Evolutionary conservation across 352 stramenopile species (phyloP), one percentile per base, ranked within the genome.

Genomic region (Globisporangium recalcitrans): DNA sequence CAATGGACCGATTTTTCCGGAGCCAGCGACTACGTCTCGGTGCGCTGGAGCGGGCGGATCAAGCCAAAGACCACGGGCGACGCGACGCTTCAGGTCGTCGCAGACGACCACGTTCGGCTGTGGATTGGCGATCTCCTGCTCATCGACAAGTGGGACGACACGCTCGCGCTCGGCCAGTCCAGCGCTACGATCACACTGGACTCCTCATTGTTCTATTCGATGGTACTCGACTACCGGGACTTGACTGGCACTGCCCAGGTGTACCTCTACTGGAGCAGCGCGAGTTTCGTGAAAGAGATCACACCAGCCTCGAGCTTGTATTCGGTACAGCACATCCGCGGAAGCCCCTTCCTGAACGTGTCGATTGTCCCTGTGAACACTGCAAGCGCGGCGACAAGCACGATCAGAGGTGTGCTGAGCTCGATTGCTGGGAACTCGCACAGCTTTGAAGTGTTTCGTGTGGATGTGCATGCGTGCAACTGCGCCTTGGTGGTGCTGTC

Each of bases 41-140:
- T 87, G 10, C 77, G 82, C 6, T 93, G 85, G 85, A 86, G 59
- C 49, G 85, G 85, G 8, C 77, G 74, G 13, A n/a, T 93, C 6
- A 85, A 88, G 32, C 74, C 60, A 74, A n/a, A 71, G 72, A 56
- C 48, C 31, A 8, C 71, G 0, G 74, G 60, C 6, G 65, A 76
- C 34, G 78, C 64, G 5, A 88, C 71, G 8, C 71, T 93, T 16
- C 74, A 61, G 22, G 62, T 90, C 1, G 70, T 72, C 9, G 69
- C 64, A 24, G 71, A 87, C 31, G 80, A 88, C 27, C 74, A 85
- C 27, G 64, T 75, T 10, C 77, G 85, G 3, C 62, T 93, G 27
- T 93, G 81, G 79, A 49, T 93, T 34, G 73, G 80, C 4, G 77
- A 86, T 52, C 26, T 75, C 6, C 62, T 93, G 21, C 53, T 93